Evolutionary conservation across 331 rosid species (phyloP).

Genomic region (Pyracantha coccinea): DNA sequence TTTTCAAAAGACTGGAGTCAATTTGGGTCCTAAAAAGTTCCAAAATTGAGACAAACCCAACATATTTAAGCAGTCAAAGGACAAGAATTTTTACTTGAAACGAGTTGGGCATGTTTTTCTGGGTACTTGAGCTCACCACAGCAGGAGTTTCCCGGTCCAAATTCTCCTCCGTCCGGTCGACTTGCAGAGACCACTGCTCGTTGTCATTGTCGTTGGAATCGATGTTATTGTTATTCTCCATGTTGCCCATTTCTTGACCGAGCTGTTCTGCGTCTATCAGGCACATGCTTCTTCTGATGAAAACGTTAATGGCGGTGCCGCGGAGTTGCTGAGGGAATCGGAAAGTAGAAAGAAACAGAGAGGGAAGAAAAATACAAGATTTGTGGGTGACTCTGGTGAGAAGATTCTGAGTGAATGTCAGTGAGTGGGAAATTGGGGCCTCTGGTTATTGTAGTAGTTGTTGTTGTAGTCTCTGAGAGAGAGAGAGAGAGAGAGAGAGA

Average conservation of each 20-base stretch:
- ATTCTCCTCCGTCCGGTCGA: slow-evolving; percentile 44
- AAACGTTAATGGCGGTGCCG: slow-evolving; percentile 9
- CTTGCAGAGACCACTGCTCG: slow-evolving; percentile 56
- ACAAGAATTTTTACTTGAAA: slow-evolving; percentile 37
- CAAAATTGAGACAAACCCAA: slow-evolving; percentile 5
- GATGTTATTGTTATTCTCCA: slow-evolving; percentile 24
- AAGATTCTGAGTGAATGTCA: slow-evolving; percentile 40
- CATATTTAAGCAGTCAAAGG: background rate
- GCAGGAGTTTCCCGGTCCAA: slow-evolving; percentile 28
- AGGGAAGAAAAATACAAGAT: background rate
- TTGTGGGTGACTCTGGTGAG: slow-evolving; percentile 14
- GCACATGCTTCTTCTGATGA: slow-evolving; percentile 40
- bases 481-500: slow-evolving; percentile 3
- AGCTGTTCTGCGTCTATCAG: slow-evolving; percentile 57
- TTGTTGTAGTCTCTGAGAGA: background rate
- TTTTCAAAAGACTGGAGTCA: too few species aligned
- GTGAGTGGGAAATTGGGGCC: slow-evolving; percentile 19
- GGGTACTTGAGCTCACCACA: slow-evolving; percentile 26
- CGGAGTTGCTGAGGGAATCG: slow-evolving; percentile 27
- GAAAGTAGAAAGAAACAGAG: slow-evolving; percentile 10
- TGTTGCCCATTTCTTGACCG: slow-evolving; percentile 29
- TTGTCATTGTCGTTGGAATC: slow-evolving; percentile 9
- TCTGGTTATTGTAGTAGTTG: background rate
- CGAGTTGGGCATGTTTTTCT: slow-evolving; percentile 33
- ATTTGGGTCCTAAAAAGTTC: background rate